phyloP scores from a whole-genome alignment of 164 flowering plant species.

The Dillenia suffruticosa region DNA sequence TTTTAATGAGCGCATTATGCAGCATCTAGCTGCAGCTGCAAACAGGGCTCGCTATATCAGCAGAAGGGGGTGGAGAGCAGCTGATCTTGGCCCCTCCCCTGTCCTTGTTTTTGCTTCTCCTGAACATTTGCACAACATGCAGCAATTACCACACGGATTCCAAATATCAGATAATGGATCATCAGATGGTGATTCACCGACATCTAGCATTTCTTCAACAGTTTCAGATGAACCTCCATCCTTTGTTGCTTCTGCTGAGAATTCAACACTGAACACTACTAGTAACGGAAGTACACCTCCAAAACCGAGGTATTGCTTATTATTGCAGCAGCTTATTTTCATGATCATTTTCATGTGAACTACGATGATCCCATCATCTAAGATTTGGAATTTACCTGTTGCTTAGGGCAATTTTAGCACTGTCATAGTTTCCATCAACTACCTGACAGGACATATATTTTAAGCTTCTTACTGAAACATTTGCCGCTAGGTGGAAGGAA shows the following conservation, averaged over 20 bases:
- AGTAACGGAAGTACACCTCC: constrained; percentile 17
- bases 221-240: constrained; percentile 15
- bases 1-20: constrained; percentile 53
- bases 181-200: constrained; percentile 19
- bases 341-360: no score
- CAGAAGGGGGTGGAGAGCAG: constrained; percentile 43
- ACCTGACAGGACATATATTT: no score
- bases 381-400: no score
- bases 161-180: constrained; percentile 14
- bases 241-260: constrained; percentile 9
- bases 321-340: not conserved
- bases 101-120: constrained; percentile 25
- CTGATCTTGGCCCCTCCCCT: constrained; percentile 32
- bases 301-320: constrained; percentile 24
- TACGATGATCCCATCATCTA: no score
- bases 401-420: no score
- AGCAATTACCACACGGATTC: constrained; percentile 17
- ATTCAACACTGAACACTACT: constrained; percentile 9
- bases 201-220: constrained; percentile 13
- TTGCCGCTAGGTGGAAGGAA: no score
- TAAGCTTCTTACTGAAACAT: no score
- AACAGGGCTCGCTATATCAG: constrained; percentile 35
- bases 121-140: constrained; percentile 17
- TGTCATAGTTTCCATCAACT: no score
- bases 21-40: constrained; percentile 50